phyloP scores from a whole-genome alignment of 345 rosid genomes.

The Rhodamnia rubescens region DNA sequence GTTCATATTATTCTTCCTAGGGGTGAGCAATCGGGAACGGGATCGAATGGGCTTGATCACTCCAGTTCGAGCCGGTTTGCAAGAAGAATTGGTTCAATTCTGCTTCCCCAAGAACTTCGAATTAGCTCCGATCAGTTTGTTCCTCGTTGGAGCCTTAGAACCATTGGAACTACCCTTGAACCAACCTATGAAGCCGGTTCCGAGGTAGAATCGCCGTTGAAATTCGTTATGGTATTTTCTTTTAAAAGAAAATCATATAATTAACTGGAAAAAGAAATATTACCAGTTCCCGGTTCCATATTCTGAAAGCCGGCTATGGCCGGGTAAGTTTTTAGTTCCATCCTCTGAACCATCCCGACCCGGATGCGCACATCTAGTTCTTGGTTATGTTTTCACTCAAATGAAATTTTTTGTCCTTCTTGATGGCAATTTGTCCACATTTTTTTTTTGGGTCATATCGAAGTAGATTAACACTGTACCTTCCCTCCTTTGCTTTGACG shows the following conservation, averaged over 20 bases:
- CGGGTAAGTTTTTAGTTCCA: not conserved
- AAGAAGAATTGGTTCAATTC: not conserved
- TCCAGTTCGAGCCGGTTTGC: not conserved
- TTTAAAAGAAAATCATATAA: no score
- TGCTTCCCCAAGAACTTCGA: not conserved
- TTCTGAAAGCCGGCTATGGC: not conserved
- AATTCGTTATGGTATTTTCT: not conserved
- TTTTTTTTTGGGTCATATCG: no score
- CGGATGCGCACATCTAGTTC: not conserved
- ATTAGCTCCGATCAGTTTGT: not conserved
- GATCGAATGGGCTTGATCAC: not conserved
- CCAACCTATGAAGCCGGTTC: not conserved
- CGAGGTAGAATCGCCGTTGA: not conserved
- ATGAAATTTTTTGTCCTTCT: not conserved
- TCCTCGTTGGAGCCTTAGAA: not conserved
- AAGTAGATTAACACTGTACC: no score
- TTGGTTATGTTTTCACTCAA: not conserved
- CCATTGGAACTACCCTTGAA: not conserved
- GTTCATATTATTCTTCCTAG: not conserved
- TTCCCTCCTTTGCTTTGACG: not conserved
- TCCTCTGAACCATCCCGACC: not conserved
- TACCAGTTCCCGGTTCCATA: no score
- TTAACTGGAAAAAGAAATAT: no score
- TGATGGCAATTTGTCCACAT: not conserved
- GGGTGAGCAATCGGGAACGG: not conserved